Evolutionary conservation across 257 asterid species (phyloP), one percentile per base, ranked within the genome.

Genomic region (Capsicum baccatum): DNA sequence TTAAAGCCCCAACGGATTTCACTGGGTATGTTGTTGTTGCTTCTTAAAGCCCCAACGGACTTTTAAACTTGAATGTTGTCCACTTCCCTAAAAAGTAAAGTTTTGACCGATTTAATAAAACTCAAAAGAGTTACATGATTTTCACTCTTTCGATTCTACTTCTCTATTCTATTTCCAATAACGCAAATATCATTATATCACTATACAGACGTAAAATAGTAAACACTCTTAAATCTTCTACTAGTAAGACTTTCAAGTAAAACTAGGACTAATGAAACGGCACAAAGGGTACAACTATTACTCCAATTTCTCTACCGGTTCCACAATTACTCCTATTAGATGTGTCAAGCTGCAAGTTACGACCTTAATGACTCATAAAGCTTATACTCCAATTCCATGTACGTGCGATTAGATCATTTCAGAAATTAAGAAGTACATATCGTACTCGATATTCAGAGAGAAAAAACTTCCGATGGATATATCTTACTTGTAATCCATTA

Each of bases 401-500:
- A 1, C 4, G 8, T 9, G 63, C 5, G 2, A 76, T 26, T 14
- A 52, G 81, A 52, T 60, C 55, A 37, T 63, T 39, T 33, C 42
- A 59, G 42, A 17, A 50, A 58, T 48, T 44, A 74, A 74, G 80
- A 50, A 74, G n/a, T 5, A 12, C 3, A 1, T 12, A 26, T 21
- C 63, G 26, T 26, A 14, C 26, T 52, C 11, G 5, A 52, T 52
- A 33, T 8, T 21, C 48, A 26, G 47, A 76, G 15, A 19, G 10
- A 76, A 50, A 26, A 52, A 10, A 12, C 15, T 76, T 13, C 21
- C 26, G 9, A 35, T 79, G 48, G 79, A 26, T 17, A 82, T 69
- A 82, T 80, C 98, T 91, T 92, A 97, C 99, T 91, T 90, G 92
- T 93, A 93, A 90, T 97, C 98, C 99, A 97, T 95, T 62, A 97